Percentiles rank a stretch among this genome's conserved stretches.
phyloP scores from a whole-genome alignment of 108 stramenopile genomes.

The Nitzschia sp. region DNA sequence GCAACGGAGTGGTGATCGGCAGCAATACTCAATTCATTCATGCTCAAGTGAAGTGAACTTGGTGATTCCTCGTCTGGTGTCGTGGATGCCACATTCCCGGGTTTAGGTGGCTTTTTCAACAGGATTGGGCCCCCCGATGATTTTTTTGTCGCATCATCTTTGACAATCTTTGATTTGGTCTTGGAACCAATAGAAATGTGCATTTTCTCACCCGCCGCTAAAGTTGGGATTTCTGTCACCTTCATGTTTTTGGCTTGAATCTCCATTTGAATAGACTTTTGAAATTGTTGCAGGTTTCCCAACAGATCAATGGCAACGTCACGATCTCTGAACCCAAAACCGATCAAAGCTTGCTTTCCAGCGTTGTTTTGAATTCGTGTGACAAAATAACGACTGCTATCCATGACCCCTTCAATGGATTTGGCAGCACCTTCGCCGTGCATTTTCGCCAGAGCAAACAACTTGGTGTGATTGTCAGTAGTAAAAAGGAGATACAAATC shows the following conservation, averaged over 20 bases:
- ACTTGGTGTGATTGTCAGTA: constrained; percentile 34
- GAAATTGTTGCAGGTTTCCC: constrained; percentile 69
- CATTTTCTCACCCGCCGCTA: constrained; percentile 77
- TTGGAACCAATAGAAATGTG: constrained; percentile 43
- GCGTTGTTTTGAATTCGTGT: constrained; percentile 43
- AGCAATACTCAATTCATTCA: constrained; percentile 1
- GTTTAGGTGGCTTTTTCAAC: constrained; percentile 44
- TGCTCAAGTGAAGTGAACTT: background rate
- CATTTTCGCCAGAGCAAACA: constrained; percentile 31
- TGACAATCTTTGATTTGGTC: constrained; percentile 21
- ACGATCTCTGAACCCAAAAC: constrained; percentile 81
- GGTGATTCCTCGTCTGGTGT: background rate
- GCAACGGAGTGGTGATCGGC: constrained; percentile 10
- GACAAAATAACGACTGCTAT: constrained; percentile 65
- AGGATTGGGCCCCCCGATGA: constrained; percentile 3
- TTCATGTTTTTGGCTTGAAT: constrained; percentile 45
- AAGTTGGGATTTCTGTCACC: constrained; percentile 45
- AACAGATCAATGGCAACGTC: constrained; percentile 72
- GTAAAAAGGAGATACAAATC: constrained; percentile 43
- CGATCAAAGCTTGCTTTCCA: constrained; percentile 54
- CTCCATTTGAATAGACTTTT: constrained; percentile 45
- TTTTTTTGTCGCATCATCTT: background rate
- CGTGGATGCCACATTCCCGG: background rate
- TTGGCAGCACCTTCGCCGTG: background rate
- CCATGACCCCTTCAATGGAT: constrained; percentile 41